Evolutionary conservation across 345 rosid species (phyloP).

Genomic region (Abelmoschus esculentus): DNA sequence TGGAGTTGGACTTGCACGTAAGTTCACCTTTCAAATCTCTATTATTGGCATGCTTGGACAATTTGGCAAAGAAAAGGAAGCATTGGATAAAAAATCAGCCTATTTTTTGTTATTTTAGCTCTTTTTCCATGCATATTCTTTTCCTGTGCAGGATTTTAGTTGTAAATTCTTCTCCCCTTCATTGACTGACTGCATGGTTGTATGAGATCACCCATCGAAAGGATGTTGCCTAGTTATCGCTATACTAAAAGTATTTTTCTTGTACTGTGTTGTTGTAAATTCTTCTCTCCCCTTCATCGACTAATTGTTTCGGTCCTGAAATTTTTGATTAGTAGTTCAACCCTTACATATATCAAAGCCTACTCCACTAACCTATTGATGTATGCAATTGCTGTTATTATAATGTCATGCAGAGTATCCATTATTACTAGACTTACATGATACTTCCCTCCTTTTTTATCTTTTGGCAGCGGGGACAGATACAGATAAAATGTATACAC

Average conservation of each 20-base stretch:
- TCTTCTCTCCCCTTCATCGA: background rate
- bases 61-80: background rate
- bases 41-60: background rate
- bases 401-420: background rate
- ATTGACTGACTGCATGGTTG: no score
- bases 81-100: background rate
- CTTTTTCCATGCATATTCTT: no score
- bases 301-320: background rate
- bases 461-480: conserved; percentile 60
- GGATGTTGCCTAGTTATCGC: no score
- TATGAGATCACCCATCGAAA: no score
- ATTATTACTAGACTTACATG: background rate
- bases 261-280: background rate
- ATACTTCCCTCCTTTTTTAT: background rate
- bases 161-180: no score
- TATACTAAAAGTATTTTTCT: background rate
- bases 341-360: background rate
- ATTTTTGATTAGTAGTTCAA: background rate
- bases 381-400: background rate
- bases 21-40: conserved; percentile 26
- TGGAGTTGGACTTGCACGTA: conserved; percentile 93
- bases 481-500: conserved; percentile 35
- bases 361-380: background rate
- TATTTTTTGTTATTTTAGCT: background rate
- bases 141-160: no score